phyloP scores from a whole-genome alignment of 768 basidiomycete genomes.

The Amanita inopinata region DNA sequence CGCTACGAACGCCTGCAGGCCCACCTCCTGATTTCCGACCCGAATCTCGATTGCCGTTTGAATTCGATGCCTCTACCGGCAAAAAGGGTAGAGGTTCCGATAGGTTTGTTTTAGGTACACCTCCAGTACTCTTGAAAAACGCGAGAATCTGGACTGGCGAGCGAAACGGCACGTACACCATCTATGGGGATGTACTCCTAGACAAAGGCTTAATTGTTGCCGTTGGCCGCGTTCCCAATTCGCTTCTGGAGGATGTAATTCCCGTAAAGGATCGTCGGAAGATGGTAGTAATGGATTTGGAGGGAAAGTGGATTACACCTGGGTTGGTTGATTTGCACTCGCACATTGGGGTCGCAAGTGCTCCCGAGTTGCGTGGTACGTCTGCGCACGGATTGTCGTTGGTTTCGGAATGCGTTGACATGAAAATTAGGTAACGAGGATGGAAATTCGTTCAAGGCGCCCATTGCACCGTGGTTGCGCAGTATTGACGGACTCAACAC shows the following conservation, averaged over 20 bases:
- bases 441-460: slow-evolving; percentile 39
- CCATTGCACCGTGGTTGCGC: slow-evolving; percentile 47
- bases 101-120: slow-evolving; percentile 44
- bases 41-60: slow-evolving; percentile 10
- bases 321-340: slow-evolving; percentile 41
- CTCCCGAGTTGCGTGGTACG: slow-evolving; percentile 22
- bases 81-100: slow-evolving; percentile 31
- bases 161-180: slow-evolving; percentile 41
- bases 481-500: slow-evolving; percentile 62
- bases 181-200: slow-evolving; percentile 52
- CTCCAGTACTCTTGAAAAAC: slow-evolving; percentile 48
- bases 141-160: slow-evolving; percentile 75
- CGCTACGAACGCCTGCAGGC: slow-evolving; percentile 1
- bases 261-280: slow-evolving; percentile 5
- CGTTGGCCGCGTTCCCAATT: slow-evolving; percentile 30
- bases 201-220: slow-evolving; percentile 53
- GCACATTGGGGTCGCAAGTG: slow-evolving; percentile 26
- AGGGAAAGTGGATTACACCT: slow-evolving; percentile 51
- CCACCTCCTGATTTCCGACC: slow-evolving; percentile 3
- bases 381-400: slow-evolving; percentile 6
- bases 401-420: background rate
- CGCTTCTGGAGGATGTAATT: slow-evolving; percentile 12
- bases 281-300: slow-evolving; percentile 38
- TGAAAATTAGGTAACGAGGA: slow-evolving; percentile 31
- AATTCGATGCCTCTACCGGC: background rate